Conservation (phyloP, 2,329 filamentous ascomycete genomes). For the Aureobasidium sp. region DNA sequence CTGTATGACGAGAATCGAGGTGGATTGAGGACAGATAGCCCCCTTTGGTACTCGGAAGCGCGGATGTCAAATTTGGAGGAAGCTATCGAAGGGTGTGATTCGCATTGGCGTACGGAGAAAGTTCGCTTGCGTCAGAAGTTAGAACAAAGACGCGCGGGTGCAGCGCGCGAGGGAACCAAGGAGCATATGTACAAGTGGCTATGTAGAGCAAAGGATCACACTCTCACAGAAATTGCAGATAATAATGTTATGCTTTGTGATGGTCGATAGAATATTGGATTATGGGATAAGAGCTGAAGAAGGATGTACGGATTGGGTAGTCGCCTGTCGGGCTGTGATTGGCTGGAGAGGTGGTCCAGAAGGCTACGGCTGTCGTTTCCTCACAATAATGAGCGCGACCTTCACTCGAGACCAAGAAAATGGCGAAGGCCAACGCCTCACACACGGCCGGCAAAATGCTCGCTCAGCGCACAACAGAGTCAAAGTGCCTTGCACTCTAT, state of each 20-base stretch:
- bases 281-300: not conserved
- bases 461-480: slow-evolving; percentile 7
- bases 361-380: not conserved
- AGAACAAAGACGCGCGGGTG: slow-evolving; percentile 10
- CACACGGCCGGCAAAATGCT: slow-evolving; percentile 8
- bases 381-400: not conserved
- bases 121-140: slow-evolving; percentile 8
- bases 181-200: not conserved
- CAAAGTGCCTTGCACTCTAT: slow-evolving; percentile 1
- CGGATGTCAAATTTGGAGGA: slow-evolving; percentile 10
- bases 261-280: not conserved
- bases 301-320: not conserved
- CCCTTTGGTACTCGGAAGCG: slow-evolving; percentile 4
- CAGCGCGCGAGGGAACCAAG: not conserved
- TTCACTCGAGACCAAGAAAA: not conserved
- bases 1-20: not conserved
- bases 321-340: not conserved
- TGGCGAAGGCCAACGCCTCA: slow-evolving; percentile 6
- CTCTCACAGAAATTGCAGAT: not conserved
- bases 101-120: slow-evolving; percentile 6
- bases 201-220: not conserved
- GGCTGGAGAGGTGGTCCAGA: not conserved
- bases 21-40: slow-evolving; percentile 3
- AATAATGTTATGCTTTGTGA: not conserved
- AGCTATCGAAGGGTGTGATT: slow-evolving; percentile 1